Conservation (phyloP, 805 yeast species). For the Schizosaccharomyces cryophilus region DNA sequence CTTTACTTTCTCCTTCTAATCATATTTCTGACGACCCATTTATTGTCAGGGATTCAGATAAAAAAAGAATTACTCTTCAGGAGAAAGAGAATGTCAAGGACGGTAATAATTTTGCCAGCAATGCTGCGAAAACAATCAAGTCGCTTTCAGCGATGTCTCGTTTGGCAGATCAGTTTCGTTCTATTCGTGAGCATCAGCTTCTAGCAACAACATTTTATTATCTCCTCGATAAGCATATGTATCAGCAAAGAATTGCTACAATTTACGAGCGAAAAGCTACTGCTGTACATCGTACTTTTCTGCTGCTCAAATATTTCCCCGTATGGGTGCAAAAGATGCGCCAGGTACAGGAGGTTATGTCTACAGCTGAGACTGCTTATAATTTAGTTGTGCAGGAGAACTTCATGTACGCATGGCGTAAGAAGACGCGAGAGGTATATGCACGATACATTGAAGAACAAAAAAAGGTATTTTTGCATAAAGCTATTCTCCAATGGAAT, state of each 20-base stretch:
- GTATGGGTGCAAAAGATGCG: neutral
- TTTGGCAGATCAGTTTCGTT: neutral
- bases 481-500: neutral
- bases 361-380: neutral
- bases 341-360: neutral
- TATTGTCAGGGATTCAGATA: neutral
- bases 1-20: neutral
- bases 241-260: neutral
- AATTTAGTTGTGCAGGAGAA: neutral
- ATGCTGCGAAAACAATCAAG: neutral
- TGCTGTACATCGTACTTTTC: neutral
- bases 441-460: neutral
- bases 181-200: neutral
- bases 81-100: neutral
- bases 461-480: neutral
- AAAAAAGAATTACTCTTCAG: neutral
- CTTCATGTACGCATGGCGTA: neutral
- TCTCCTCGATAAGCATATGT: neutral
- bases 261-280: neutral
- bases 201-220: neutral
- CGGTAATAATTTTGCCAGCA: neutral
- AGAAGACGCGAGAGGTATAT: neutral
- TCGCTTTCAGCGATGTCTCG: neutral
- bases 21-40: neutral
- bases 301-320: neutral